A percentile compares a stretch with the other conserved stretches of the same genome.
phyloP scores from a whole-genome alignment of 768 basidiomycete genomes.

The Kwoniella sp. region DNA sequence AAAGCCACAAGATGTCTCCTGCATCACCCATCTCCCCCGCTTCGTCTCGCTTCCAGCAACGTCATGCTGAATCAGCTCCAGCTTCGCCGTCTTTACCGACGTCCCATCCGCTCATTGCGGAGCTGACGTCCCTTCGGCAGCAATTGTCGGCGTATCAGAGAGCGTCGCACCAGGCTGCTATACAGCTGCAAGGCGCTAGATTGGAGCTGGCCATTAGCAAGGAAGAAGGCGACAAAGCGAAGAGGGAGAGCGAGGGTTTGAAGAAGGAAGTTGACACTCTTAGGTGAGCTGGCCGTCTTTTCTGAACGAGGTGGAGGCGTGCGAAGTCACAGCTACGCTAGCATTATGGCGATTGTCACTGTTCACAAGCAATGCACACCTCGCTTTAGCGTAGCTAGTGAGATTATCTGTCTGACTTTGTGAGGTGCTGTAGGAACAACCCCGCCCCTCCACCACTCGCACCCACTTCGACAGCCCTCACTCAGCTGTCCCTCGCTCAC shows the following conservation, averaged over 20 bases:
- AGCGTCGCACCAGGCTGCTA: conserved; percentile 48
- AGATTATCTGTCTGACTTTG: no score
- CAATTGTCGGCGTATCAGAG: conserved; percentile 53
- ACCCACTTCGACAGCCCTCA: conserved; percentile 46
- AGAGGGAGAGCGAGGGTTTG: conserved; percentile 10
- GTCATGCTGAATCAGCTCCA: not conserved
- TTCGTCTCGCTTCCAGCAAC: conserved; percentile 4
- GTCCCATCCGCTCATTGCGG: conserved; percentile 52
- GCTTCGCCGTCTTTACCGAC: conserved; percentile 20
- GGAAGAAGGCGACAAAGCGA: conserved; percentile 11
- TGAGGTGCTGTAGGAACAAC: conserved; percentile 20
- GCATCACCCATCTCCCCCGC: conserved; percentile 2
- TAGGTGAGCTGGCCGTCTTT: conserved; percentile 27
- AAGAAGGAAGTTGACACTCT: conserved; percentile 29
- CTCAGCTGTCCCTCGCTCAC: conserved; percentile 55
- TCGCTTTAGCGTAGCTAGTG: no score
- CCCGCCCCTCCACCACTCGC: conserved; percentile 28
- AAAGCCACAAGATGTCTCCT: not conserved
- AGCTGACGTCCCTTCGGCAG: conserved; percentile 51
- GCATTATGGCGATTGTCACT: no score
- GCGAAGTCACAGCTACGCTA: no score
- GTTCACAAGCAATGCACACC: no score
- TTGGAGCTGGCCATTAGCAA: conserved; percentile 46
- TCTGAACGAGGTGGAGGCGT: not conserved
- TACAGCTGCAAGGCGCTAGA: conserved; percentile 52